Conservation (phyloP, 805 yeast species). For the Komagataella kurtzmanii region DNA sequence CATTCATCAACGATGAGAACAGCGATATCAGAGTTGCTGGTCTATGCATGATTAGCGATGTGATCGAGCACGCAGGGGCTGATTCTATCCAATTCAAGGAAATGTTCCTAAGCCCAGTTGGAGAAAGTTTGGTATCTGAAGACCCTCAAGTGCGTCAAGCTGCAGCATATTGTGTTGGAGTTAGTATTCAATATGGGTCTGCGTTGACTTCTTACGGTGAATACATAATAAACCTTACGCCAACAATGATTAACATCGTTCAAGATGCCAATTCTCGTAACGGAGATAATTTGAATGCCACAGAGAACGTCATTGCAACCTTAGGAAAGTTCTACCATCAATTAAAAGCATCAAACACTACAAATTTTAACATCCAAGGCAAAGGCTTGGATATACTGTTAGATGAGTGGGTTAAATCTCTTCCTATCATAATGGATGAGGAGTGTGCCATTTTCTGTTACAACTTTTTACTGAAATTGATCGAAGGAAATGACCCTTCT, state of each 20-base stretch:
- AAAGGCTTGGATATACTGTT: conserved; percentile 43
- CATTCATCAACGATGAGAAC: conserved; percentile 52
- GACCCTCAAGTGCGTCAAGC: conserved; percentile 75
- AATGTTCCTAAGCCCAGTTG: conserved; percentile 46
- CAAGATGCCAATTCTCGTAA: conserved; percentile 69
- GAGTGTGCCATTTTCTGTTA: conserved; percentile 84
- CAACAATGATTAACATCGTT: conserved; percentile 59
- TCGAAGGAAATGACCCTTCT: conserved; percentile 50
- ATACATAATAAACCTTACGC: conserved; percentile 56
- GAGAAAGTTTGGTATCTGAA: conserved; percentile 52
- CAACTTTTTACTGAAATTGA: conserved; percentile 58
- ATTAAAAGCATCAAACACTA: conserved; percentile 41
- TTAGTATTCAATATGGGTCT: conserved; percentile 76
- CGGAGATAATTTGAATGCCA: conserved; percentile 77
- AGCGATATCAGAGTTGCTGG: conserved; percentile 66
- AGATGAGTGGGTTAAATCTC: conserved; percentile 64
- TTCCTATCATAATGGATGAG: conserved; percentile 75
- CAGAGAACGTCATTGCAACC: conserved; percentile 75
- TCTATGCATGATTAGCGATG: conserved; percentile 65
- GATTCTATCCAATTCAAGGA: conserved; percentile 52
- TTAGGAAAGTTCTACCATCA: conserved; percentile 72
- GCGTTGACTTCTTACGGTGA: conserved; percentile 31
- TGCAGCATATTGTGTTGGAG: conserved; percentile 75
- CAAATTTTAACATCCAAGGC: not conserved
- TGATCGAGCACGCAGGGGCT: conserved; percentile 69